Conservation (phyloP, 257 asterid genomes). For the Nyctanthes arbortristis region DNA sequence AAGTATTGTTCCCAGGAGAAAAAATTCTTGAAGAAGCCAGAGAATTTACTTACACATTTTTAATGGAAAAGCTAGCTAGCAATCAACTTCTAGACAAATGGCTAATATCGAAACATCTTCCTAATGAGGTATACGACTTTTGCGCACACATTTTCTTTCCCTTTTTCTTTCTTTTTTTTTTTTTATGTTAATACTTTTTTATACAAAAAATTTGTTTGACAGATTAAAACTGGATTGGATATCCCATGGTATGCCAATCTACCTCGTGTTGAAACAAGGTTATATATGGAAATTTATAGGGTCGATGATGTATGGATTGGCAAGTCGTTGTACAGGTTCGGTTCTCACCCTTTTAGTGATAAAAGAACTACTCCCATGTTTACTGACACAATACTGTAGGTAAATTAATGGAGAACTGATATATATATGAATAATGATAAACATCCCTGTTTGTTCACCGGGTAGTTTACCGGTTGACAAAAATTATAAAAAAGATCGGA, state of each 20-base stretch:
- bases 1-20: constrained; percentile 45
- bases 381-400: no score
- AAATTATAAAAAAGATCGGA: no score
- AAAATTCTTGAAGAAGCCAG: constrained; percentile 37
- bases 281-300: constrained; percentile 33
- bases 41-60: constrained; percentile 29
- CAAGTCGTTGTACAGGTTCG: constrained; percentile 37
- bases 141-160: background rate
- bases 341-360: no score
- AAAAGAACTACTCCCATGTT: no score
- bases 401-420: no score
- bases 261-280: constrained; percentile 37
- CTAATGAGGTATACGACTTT: constrained; percentile 35
- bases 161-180: background rate
- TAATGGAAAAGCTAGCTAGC: constrained; percentile 17
- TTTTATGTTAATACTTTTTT: background rate
- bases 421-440: no score
- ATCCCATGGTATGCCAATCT: constrained; percentile 42
- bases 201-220: background rate
- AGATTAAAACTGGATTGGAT: constrained; percentile 30
- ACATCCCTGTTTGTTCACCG: no score
- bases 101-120: constrained; percentile 44
- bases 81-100: constrained; percentile 41
- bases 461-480: no score
- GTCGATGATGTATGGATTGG: constrained; percentile 38